Percentiles rank a stretch among this genome's conserved stretches.
These are phyloP conservation scores for Metschnikowia lunata DNA, from an alignment of 805 yeast genomes.

Conservation along the genomic window DNA sequence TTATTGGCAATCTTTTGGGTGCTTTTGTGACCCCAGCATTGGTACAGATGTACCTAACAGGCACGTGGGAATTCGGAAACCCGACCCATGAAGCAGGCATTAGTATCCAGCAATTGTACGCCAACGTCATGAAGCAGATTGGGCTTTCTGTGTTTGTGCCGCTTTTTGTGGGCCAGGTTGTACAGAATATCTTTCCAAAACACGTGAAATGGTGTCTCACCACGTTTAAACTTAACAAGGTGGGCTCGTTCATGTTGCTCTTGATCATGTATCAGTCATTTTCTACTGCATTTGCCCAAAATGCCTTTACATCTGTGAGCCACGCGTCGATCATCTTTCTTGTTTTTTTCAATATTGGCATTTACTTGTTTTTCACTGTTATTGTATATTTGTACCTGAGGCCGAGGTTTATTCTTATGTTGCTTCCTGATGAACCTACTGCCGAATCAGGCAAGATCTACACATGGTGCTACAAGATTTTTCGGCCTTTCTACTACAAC, in stretches of 20 bases:
- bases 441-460: constrained; percentile 44
- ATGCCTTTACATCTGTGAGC: constrained; percentile 69
- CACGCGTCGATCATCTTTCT: constrained; percentile 68
- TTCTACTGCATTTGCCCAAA: constrained; percentile 80
- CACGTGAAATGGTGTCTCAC: constrained; percentile 58
- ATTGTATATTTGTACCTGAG: constrained; percentile 59
- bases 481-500: constrained; percentile 66
- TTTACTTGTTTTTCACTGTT: constrained; percentile 70
- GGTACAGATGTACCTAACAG: constrained; percentile 60
- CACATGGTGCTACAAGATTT: constrained; percentile 36
- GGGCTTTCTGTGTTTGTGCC: constrained; percentile 85
- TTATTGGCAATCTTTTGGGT: constrained; percentile 79
- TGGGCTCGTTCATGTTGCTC: constrained; percentile 76
- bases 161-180: constrained; percentile 78
- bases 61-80: constrained; percentile 72
- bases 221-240: constrained; percentile 59
- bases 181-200: constrained; percentile 65
- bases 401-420: constrained; percentile 45
- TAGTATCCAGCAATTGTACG: constrained; percentile 55
- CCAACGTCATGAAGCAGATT: constrained; percentile 79
- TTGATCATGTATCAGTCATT: constrained; percentile 76
- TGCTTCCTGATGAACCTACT: constrained; percentile 47
- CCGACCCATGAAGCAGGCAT: constrained; percentile 51
- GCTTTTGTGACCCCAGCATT: constrained; percentile 86
- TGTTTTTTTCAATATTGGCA: constrained; percentile 78